Conservation (phyloP, 768 basidiomycete species). For the Favolaschia claudopus region DNA sequence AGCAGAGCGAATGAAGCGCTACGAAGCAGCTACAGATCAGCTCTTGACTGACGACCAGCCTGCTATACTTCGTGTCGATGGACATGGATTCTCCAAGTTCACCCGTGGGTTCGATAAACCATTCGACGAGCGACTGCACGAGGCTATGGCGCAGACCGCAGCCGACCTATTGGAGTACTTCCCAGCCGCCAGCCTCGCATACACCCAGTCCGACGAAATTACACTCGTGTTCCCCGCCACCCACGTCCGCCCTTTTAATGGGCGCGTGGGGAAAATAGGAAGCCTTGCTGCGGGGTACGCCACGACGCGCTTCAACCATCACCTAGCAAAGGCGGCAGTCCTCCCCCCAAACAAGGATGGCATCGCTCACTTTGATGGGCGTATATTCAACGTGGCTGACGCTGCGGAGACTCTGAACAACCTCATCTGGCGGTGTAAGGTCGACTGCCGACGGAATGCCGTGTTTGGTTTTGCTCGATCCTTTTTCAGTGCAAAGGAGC, state of each 20-base stretch:
- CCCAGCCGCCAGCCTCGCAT: constrained; percentile 22
- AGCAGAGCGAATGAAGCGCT: constrained; percentile 22
- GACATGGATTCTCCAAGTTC: constrained; percentile 25
- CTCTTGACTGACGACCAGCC: constrained; percentile 17
- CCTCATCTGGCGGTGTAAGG: constrained; percentile 26
- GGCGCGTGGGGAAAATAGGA: constrained; percentile 18
- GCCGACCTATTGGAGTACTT: constrained; percentile 18
- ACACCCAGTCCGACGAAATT: constrained; percentile 27
- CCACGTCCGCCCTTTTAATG: constrained; percentile 12
- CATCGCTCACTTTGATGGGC: constrained; percentile 24
- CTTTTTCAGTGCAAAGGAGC: constrained; percentile 18
- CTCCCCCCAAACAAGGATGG: constrained; percentile 10
- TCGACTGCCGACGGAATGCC: constrained; percentile 22
- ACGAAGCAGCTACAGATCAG: constrained; percentile 20
- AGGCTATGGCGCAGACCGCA: constrained; percentile 17
- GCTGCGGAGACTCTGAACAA: constrained; percentile 19
- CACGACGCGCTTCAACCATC: constrained; percentile 24
- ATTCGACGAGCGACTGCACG: constrained; percentile 23
- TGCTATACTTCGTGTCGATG: constrained; percentile 19
- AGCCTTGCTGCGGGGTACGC: constrained; percentile 22
- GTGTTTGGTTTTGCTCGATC: constrained; percentile 18
- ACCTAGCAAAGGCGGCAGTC: not conserved
- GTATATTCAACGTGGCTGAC: constrained; percentile 16
- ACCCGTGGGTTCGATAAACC: constrained; percentile 25
- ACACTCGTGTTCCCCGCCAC: constrained; percentile 21